Evolutionary conservation across 768 basidiomycete species (phyloP).

Genomic region (Clavaria fumosa): DNA sequence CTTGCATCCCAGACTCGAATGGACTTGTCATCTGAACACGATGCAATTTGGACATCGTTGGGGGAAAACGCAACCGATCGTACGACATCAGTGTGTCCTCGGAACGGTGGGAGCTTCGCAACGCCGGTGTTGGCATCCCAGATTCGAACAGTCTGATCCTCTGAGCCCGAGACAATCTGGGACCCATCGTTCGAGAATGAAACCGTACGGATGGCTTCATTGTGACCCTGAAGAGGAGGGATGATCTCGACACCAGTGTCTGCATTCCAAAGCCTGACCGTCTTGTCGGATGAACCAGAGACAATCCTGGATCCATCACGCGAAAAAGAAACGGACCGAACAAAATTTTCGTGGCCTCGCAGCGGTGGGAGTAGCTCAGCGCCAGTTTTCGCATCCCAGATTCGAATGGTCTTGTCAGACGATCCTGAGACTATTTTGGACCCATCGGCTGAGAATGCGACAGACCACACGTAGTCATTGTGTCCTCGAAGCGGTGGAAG

Average conservation of each 20-base stretch:
- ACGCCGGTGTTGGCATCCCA: no score
- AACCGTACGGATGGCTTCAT: no score
- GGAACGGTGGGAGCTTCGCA: no score
- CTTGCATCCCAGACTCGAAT: conserved; percentile 4
- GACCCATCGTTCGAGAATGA: no score
- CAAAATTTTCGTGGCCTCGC: conserved; percentile 7
- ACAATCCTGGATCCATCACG: no score
- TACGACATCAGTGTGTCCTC: not conserved
- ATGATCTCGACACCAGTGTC: no score
- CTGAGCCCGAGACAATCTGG: conserved; percentile 33
- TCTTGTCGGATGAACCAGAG: no score
- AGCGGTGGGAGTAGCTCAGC: no score
- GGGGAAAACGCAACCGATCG: conserved; percentile 4
- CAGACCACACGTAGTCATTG: conserved; percentile 8
- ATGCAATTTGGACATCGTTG: conserved; percentile 4
- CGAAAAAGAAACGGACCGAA: conserved; percentile 27
- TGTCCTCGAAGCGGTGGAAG: no score
- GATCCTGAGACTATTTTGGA: conserved; percentile 13
- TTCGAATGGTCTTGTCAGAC: conserved; percentile 8
- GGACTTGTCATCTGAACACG: conserved; percentile 3
- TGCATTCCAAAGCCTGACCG: no score
- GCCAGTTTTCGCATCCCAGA: conserved; percentile 11
- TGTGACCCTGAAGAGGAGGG: no score
- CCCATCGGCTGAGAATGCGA: conserved; percentile 17
- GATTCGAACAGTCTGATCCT: conserved; percentile 33